A percentile compares a stretch with the other conserved stretches of the same genome.
These are phyloP conservation scores for Ophiostoma sp. DNA, from an alignment of 2,329 filamentous ascomycete genomes.

Conservation along the genomic window DNA sequence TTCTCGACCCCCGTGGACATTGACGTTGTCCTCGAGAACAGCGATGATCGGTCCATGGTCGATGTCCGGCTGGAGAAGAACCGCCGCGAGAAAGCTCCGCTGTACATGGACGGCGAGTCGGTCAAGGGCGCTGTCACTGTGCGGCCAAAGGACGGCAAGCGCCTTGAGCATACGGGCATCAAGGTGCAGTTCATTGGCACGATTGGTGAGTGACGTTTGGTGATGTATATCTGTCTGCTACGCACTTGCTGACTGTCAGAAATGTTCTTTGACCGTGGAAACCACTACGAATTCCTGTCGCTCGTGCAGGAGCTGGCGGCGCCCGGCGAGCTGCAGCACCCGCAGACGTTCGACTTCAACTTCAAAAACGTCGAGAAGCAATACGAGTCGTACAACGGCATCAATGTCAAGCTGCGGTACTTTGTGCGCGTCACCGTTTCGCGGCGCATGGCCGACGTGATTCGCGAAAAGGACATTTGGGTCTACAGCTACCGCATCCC, in stretches of 20 bases:
- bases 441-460: conserved; percentile 94
- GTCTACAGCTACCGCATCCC: conserved; percentile 98
- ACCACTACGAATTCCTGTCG: conserved; percentile 98
- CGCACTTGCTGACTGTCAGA: conserved; percentile 54
- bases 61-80: conserved; percentile 99
- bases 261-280: conserved; percentile 99
- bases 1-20: conserved; percentile 99
- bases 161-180: conserved; percentile 96
- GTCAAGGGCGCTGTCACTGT: conserved; percentile 96
- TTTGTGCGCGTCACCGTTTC: conserved; percentile 97
- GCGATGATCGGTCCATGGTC: conserved; percentile 90
- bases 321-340: conserved; percentile 95
- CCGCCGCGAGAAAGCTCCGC: conserved; percentile 89
- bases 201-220: conserved; percentile 64
- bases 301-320: conserved; percentile 95
- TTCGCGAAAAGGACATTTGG: conserved; percentile 99
- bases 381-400: conserved; percentile 99
- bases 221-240: neutral
- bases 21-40: conserved; percentile 94
- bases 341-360: conserved; percentile 98
- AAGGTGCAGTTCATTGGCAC: conserved; percentile 99
- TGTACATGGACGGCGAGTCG: conserved; percentile 98
- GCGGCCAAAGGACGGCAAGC: conserved; percentile 95
- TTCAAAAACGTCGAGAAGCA: conserved; percentile 99
- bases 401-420: conserved; percentile 99